Evolutionary conservation across 805 yeast species (phyloP).

Genomic region (Kuraishia cidri): DNA sequence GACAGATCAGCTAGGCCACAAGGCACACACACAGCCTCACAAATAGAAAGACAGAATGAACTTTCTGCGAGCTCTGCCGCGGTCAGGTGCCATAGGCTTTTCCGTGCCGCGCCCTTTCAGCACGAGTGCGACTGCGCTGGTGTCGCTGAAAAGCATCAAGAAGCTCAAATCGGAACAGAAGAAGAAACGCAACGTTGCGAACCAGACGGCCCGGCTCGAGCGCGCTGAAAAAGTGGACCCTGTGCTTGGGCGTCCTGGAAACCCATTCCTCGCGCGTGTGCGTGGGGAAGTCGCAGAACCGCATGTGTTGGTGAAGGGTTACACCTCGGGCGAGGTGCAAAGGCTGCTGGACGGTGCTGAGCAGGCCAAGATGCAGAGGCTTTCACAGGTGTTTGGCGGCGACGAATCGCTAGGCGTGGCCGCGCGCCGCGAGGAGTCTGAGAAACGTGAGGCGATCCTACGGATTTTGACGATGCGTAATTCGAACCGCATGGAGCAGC

Average conservation of each 20-base stretch:
- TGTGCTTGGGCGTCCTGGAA: slow-evolving; percentile 63
- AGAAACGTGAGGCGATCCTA: slow-evolving; percentile 58
- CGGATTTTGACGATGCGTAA: slow-evolving; percentile 73
- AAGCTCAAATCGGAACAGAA: slow-evolving; percentile 9
- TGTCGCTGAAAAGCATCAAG: no score
- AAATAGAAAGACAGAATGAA: no score
- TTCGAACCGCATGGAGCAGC: slow-evolving; percentile 48
- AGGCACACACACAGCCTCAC: no score
- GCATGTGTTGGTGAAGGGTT: slow-evolving; percentile 50
- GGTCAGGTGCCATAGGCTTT: no score
- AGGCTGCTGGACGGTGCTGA: slow-evolving; percentile 73
- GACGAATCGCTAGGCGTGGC: slow-evolving; percentile 11
- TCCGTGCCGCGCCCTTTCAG: no score
- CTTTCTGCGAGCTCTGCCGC: no score
- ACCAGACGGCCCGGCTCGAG: slow-evolving; percentile 8
- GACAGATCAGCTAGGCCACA: no score
- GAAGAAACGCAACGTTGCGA: slow-evolving; percentile 19
- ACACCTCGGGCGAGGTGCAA: slow-evolving; percentile 57
- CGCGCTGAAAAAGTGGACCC: slow-evolving; percentile 56
- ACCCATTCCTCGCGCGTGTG: slow-evolving; percentile 62
- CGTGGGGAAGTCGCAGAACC: slow-evolving; percentile 61
- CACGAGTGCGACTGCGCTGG: no score
- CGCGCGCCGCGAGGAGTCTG: slow-evolving; percentile 23
- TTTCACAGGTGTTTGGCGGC: slow-evolving; percentile 10
- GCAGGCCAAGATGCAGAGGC: slow-evolving; percentile 35